phyloP scores from a whole-genome alignment of 2,329 filamentous ascomycete genomes.

The Colletotrichum tamarilloi region DNA sequence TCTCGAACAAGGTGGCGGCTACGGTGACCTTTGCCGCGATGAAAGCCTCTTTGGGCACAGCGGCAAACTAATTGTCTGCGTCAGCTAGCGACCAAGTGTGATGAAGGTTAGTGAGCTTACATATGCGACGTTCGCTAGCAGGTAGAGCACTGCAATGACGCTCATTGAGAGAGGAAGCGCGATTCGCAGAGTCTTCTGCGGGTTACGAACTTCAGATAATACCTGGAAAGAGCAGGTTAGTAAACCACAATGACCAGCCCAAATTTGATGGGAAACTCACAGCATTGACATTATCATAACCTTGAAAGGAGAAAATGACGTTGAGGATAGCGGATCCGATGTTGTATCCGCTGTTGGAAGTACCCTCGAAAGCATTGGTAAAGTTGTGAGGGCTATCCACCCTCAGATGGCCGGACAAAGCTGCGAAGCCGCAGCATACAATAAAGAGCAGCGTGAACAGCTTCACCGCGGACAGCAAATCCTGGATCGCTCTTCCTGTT shows the following conservation, averaged over 20 bases:
- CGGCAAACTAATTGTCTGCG: conserved; percentile 7
- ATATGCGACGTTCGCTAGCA: conserved; percentile 28
- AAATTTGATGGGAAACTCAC: background rate
- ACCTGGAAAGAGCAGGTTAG: background rate
- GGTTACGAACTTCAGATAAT: conserved; percentile 30
- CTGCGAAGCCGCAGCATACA: conserved; percentile 32
- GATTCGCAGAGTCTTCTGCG: conserved; percentile 25
- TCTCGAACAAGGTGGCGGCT: conserved; percentile 30
- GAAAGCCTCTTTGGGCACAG: conserved; percentile 31
- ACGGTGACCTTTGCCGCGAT: conserved; percentile 33
- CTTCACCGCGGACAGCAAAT: conserved; percentile 26
- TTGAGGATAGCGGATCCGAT: conserved; percentile 30
- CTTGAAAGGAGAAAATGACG: conserved; percentile 31
- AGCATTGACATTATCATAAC: conserved; percentile 32
- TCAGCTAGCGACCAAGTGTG: background rate
- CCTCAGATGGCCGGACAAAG: conserved; percentile 18
- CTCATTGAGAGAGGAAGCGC: conserved; percentile 28
- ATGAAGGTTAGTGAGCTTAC: background rate
- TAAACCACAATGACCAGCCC: too few species aligned
- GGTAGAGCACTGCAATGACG: conserved; percentile 23
- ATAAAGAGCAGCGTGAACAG: conserved; percentile 30
- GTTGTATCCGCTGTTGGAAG: conserved; percentile 28
- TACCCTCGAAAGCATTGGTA: conserved; percentile 23
- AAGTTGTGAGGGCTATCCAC: conserved; percentile 24
- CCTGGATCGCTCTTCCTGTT: conserved; percentile 19